Base-by-base conservation (phyloP, 2,329 filamentous ascomycete species). In the Monosporascus cannonballus region DNA sequence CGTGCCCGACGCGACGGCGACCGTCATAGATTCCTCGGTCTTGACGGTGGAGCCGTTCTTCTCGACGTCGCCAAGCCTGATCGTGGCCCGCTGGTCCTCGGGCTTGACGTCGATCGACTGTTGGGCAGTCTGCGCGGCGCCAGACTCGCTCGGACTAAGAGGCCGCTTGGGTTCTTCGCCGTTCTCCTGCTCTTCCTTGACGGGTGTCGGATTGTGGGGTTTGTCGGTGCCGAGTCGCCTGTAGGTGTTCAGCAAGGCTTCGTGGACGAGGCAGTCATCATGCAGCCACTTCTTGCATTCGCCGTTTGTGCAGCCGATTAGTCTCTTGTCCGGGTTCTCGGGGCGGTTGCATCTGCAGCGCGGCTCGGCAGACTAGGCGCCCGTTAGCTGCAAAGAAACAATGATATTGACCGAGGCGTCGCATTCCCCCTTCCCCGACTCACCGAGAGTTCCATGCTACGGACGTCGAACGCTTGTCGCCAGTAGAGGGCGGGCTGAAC, bases 281-380 rank as follows among this genome's bases (percentile, higher is more conserved):
- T 87, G 84, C 54, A 86, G 76, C 84, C 84, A 86, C 51, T 75
- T 76, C 50, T 75, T 75, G 64, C 84, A 87, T 2, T 67, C 62
- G 14, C 73, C 61, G 54, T 76, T 77, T 9, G 76, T 76, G 67
- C 83, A 87, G 52, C 80, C 78, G 48, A 85, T 74, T 39, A 86
- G 68, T 22, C 75, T 74, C 59, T 78, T 80, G 57, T 86, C 82
- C 24, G 83, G 83, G 56, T 86, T 84, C 58, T 81, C 80, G 41
- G 83, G 82, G 5, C 74, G 74, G 54, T 75, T 72, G 68, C 84
- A 87, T 60, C 75, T 78, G 67, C 84, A 86, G 49, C 79, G 74
- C 3, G 74, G 68, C 44, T 80, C 72, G 49, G 81, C 76, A n/a
- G 76, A 72, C 79, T 82, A 53, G 11, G 17, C 25, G 17, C 20